Conservation (phyloP, 148 eudicot genomes). For the Rhododendron kiyosumense region DNA sequence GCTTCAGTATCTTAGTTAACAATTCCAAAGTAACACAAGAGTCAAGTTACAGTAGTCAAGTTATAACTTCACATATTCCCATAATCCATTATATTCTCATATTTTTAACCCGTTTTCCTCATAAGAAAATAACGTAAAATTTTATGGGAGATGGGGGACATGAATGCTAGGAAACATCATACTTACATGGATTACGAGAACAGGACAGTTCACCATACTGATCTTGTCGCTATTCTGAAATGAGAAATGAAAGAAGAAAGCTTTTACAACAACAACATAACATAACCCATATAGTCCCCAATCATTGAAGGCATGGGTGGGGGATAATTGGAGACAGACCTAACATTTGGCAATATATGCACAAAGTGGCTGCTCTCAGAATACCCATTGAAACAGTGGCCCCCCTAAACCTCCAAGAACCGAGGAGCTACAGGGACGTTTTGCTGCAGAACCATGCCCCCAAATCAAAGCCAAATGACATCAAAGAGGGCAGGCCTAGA, state of each 20-base stretch:
- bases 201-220: slow-evolving; percentile 69
- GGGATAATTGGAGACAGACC: too few species aligned
- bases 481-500: too few species aligned
- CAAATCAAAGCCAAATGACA: too few species aligned
- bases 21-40: neutral
- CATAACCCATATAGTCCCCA: too few species aligned
- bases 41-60: neutral
- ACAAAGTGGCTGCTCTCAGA: too few species aligned
- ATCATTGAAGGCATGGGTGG: too few species aligned
- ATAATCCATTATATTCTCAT: neutral
- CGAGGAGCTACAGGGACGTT: too few species aligned
- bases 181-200: slow-evolving; percentile 89
- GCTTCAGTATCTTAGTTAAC: neutral
- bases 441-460: too few species aligned
- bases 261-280: neutral
- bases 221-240: slow-evolving; percentile 88
- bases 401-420: too few species aligned
- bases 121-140: neutral
- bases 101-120: neutral
- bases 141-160: neutral
- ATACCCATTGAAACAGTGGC: too few species aligned
- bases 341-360: too few species aligned
- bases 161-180: neutral
- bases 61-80: neutral
- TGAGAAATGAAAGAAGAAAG: slow-evolving; percentile 12